Base-by-base conservation (phyloP, 495 filamentous ascomycete species). In the Penicillium odoratum region DNA sequence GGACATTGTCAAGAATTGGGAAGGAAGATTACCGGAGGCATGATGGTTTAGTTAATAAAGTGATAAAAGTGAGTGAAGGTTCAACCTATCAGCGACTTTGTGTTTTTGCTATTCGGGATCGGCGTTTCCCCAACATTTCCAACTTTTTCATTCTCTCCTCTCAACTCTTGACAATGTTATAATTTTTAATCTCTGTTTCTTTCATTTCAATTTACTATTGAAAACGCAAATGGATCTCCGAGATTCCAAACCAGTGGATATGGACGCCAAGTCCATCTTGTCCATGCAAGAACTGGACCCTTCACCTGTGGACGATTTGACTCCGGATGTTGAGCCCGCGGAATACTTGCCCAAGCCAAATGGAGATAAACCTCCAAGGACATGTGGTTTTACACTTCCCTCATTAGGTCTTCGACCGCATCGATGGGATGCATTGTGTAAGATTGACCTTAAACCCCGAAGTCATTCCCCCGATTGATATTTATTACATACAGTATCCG, bases 281-380 rank as follows among this genome's bases (percentile, higher is more conserved):
- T 90, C 87, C 29, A 83, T 97, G 62, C 80, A 88, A 51, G 83
- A 92, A 56, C 75, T 97, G 29, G 92, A 95, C 44, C 92, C 92
- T 9, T 84, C 85, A 9, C 92, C 92, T 1, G 88, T 95, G 30
- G 83, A 85, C 36, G 83, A 85, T 33, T 74, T 62, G 5, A 81
- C 80, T 9, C 72, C 78, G 0, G 74, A 81, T 16, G 62, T 77
- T 25, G 78, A 82, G 57, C 72, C 68, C 50, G 84, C 88, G 38
- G 81, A 81, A 57, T 87, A 87, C 52, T 78, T 86, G 46, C 76
- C 80, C 18, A 68, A 75, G 40, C 60, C 76, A 53, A 45, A 45
- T 48, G 51, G 56, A 48, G 48, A 64, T 13, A 52, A 58, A 29
- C 55, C 55, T 1, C 29, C 29, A 49, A 47, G 62, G 7, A 46